Percentiles rank a stretch among this genome's conserved stretches.
Conservation (phyloP, 768 basidiomycete genomes). For the Phylloporus arenicola region DNA sequence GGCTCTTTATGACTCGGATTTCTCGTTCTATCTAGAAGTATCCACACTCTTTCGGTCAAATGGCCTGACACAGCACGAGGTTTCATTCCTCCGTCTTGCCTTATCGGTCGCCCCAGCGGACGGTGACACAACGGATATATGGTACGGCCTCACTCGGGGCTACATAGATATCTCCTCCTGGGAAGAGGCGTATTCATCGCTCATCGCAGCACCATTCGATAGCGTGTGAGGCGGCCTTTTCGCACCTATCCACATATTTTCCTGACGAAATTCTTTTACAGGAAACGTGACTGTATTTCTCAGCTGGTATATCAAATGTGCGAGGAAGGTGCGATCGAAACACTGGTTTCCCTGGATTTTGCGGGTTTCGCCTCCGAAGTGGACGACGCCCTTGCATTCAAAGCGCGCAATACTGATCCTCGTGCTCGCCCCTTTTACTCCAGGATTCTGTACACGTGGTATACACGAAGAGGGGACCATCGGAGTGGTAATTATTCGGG, state of each 20-base stretch:
- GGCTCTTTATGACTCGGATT: constrained; percentile 53
- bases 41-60: constrained; percentile 67
- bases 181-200: constrained; percentile 81
- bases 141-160: constrained; percentile 74
- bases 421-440: constrained; percentile 81
- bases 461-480: constrained; percentile 81
- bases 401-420: constrained; percentile 91
- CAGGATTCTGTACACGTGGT: constrained; percentile 92
- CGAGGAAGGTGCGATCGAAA: constrained; percentile 75
- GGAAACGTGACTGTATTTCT: constrained; percentile 76
- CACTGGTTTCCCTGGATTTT: constrained; percentile 79
- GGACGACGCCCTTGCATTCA: constrained; percentile 83
- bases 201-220: constrained; percentile 70
- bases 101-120: constrained; percentile 59
- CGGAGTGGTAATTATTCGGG: constrained; percentile 65
- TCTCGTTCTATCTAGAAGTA: constrained; percentile 73
- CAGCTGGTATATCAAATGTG: constrained; percentile 91
- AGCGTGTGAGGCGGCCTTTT: constrained; percentile 57
- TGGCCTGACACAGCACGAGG: constrained; percentile 53
- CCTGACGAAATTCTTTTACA: constrained; percentile 29
- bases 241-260: constrained; percentile 6
- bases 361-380: constrained; percentile 81
- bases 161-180: constrained; percentile 67
- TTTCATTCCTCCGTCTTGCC: constrained; percentile 73
- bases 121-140: constrained; percentile 60